Evolutionary conservation across 2,329 filamentous ascomycete genomes (phyloP).

Genomic region (Apiospora marii): DNA sequence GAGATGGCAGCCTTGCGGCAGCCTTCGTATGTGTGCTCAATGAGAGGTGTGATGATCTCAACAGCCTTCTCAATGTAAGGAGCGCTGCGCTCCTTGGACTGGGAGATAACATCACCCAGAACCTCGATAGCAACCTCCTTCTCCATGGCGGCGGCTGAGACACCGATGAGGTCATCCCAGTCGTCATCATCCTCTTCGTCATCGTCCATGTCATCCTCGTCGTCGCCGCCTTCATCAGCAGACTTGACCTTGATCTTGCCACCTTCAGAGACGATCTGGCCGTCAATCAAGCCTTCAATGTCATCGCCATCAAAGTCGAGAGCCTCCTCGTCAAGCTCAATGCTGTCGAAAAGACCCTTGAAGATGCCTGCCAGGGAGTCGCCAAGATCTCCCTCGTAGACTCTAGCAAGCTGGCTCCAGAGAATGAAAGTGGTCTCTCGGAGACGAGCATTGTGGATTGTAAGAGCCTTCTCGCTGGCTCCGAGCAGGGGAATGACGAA

Average conservation of each 20-base stretch:
- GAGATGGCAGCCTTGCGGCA: slow-evolving; percentile 91
- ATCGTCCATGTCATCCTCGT: slow-evolving; percentile 70
- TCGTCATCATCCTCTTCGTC: slow-evolving; percentile 79
- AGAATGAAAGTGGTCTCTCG: slow-evolving; percentile 97
- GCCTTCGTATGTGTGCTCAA: slow-evolving; percentile 90
- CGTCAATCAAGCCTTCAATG: slow-evolving; percentile 45
- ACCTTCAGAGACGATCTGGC: slow-evolving; percentile 72
- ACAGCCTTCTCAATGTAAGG: slow-evolving; percentile 87
- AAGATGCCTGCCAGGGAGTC: slow-evolving; percentile 82
- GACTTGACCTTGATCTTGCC: slow-evolving; percentile 84
- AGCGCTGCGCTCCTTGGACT: slow-evolving; percentile 62
- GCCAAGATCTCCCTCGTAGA: slow-evolving; percentile 85
- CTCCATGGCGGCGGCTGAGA: slow-evolving; percentile 90
- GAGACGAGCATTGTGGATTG: slow-evolving; percentile 87
- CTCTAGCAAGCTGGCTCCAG: slow-evolving; percentile 93
- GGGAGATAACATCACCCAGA: slow-evolving; percentile 87
- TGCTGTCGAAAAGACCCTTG: slow-evolving; percentile 81
- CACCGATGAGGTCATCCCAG: slow-evolving; percentile 83
- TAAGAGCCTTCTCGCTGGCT: slow-evolving; percentile 88
- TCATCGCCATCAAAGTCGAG: slow-evolving; percentile 75
- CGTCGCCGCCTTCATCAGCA: slow-evolving; percentile 78
- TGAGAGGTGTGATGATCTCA: slow-evolving; percentile 79
- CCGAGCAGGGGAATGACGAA: slow-evolving; percentile 92
- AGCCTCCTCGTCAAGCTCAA: slow-evolving; percentile 90
- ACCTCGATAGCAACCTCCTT: slow-evolving; percentile 98